Conservation (phyloP, 176 grass and related monocot genomes). For the Ensete glaucum region DNA sequence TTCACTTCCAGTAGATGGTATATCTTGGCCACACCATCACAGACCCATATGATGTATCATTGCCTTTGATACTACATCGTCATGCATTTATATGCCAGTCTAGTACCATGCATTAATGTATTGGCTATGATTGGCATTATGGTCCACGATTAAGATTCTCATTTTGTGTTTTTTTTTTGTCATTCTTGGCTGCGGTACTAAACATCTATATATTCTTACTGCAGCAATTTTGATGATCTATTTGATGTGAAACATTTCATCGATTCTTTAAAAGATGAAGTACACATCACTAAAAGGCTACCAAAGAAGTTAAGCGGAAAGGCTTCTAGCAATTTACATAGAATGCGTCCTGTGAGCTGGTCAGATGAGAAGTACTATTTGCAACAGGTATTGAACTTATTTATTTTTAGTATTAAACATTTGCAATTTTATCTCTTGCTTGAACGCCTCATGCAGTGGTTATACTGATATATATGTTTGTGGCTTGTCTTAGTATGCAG, state of each 20-base stretch:
- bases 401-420: not conserved
- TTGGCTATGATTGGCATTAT: not conserved
- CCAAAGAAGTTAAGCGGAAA: constrained; percentile 41
- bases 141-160: constrained; percentile 9
- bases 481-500: not conserved
- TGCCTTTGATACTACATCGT: not conserved
- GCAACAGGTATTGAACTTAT: constrained; percentile 56
- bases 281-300: constrained; percentile 61
- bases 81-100: not conserved
- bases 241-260: constrained; percentile 93
- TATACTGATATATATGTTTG: not conserved
- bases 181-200: constrained; percentile 11
- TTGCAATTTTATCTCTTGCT: not conserved
- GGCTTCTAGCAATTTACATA: constrained; percentile 28
- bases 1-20: not conserved
- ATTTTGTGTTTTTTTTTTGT: constrained; percentile 1
- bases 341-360: constrained; percentile 87
- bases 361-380: constrained; percentile 97
- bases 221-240: constrained; percentile 82
- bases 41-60: not conserved
- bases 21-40: not conserved
- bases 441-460: not conserved
- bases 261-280: constrained; percentile 68
- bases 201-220: constrained; percentile 8
- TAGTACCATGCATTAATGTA: not conserved